Base-by-base conservation (phyloP, 1,284 basidiomycete species). In the Calocybe gambosa region DNA sequence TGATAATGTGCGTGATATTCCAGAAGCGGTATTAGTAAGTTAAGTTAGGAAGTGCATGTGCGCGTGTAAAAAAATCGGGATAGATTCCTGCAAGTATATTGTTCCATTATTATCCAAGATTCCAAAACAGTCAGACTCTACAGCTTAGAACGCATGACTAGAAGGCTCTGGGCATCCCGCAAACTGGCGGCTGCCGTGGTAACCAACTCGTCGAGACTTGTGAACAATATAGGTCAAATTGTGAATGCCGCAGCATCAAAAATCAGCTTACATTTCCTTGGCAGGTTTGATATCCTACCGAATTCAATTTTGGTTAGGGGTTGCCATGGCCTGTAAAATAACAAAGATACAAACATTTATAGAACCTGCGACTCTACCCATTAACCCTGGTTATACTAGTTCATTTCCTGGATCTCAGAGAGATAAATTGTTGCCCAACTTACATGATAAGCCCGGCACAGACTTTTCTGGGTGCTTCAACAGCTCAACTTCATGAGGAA, bases 291-390 rank as follows among this genome's bases (percentile, higher is more conserved):
- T 77, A 39, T 90, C 85, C 68, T 80, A 18, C 10, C 7, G 33
- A 40, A 15, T 34, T 40, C 19, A 47, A n/a, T 39, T 15, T n/a
- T 25, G 50, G 16, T 47, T 47, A 29, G 26, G 13, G 23, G 20
- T 13, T 10, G 37, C 29, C 3, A 33, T 33, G 28, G 20, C 26
- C 13, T 6, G 41, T 21, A 28, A 47, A n/a, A 39, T 15, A 25
- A n/a, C 12, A 13, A 29, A 20, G 31, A 39, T 10, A 66, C 73
- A 46, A 45, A 79, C 79, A 44, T 80, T 73, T 55, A 93, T 85
- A 21, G 84, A 73, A 16, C 82, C 90, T 13, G 87, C 86, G 3
- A 90, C 88, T 58, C 80, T 82, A n/a, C 90, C 90, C 88, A 92
- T 93, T 15, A 92, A 63, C 85, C 85, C 87, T 80, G 52, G 49